Evolutionary conservation across 176 grass and related monocot genomes (phyloP).

Genomic region (Zoysia pacifica): DNA sequence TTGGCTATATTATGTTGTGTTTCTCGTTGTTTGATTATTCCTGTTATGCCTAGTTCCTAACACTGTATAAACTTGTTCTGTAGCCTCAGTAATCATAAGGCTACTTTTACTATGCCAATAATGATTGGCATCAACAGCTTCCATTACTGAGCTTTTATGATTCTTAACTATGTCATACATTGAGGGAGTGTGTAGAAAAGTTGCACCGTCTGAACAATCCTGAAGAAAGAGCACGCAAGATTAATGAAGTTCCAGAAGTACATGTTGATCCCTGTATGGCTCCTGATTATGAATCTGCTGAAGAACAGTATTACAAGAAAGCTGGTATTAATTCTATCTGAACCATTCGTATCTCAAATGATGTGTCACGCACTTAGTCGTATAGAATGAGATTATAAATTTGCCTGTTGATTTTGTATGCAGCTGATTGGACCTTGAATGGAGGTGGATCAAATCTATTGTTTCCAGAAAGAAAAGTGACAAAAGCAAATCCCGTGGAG

Average conservation of each 20-base stretch:
- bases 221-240: slow-evolving; percentile 70
- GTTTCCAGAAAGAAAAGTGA: slow-evolving; percentile 45
- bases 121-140: slow-evolving; percentile 15
- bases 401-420: slow-evolving; percentile 21
- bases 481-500: slow-evolving; percentile 33
- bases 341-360: slow-evolving; percentile 26
- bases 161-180: slow-evolving; percentile 80
- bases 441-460: slow-evolving; percentile 43
- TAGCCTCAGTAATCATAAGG: slow-evolving; percentile 1
- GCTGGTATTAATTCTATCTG: slow-evolving; percentile 43
- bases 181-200: slow-evolving; percentile 91
- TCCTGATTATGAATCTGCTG: slow-evolving; percentile 78
- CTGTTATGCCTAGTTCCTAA: slow-evolving; percentile 18
- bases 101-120: slow-evolving; percentile 24
- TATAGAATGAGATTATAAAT: slow-evolving; percentile 32
- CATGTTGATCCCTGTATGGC: slow-evolving; percentile 80
- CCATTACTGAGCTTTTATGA: slow-evolving; percentile 34
- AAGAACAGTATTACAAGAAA: slow-evolving; percentile 61
- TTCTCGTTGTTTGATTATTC: slow-evolving; percentile 27
- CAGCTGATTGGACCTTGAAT: slow-evolving; percentile 54
- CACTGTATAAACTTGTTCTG: slow-evolving; percentile 17
- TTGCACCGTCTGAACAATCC: slow-evolving; percentile 73
- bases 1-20: neutral
- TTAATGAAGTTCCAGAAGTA: slow-evolving; percentile 84
- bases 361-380: neutral